Percentiles rank a stretch among this genome's conserved stretches.
phyloP scores from a whole-genome alignment of 768 basidiomycete genomes.

The Clavulina sp. region DNA sequence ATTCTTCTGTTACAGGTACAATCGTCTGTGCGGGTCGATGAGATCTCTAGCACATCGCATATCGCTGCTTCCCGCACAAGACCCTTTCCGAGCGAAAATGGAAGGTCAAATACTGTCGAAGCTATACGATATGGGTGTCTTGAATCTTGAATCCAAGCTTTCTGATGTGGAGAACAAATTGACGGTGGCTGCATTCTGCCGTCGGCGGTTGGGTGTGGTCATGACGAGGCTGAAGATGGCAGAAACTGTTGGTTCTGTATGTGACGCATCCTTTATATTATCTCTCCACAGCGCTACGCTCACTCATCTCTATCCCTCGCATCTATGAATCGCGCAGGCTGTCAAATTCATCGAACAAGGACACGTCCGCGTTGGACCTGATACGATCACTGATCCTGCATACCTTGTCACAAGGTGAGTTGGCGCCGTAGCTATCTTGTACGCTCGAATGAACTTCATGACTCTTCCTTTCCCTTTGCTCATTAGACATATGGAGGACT shows the following conservation, averaged over 20 bases:
- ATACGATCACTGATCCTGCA: constrained; percentile 90
- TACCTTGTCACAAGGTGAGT: constrained; percentile 76
- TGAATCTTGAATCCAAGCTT: constrained; percentile 73
- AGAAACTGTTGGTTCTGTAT: constrained; percentile 81
- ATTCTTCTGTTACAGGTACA: constrained; percentile 50
- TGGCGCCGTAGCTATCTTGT: constrained; percentile 2
- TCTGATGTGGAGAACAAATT: constrained; percentile 89
- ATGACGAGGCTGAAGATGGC: constrained; percentile 90
- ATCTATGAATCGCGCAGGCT: constrained; percentile 36
- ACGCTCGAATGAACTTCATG: background rate
- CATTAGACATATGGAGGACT: constrained; percentile 89
- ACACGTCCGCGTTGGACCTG: constrained; percentile 90
- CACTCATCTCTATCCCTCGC: background rate
- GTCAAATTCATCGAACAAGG: constrained; percentile 97
- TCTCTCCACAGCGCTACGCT: background rate
- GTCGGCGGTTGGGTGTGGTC: constrained; percentile 79
- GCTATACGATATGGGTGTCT: constrained; percentile 91
- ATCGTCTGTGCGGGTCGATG: constrained; percentile 81
- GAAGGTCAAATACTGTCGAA: constrained; percentile 80
- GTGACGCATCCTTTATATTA: constrained; percentile 19
- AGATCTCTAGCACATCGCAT: constrained; percentile 74
- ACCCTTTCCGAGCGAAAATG: constrained; percentile 72
- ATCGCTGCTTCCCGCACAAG: constrained; percentile 71
- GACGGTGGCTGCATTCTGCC: constrained; percentile 86
- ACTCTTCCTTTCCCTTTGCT: background rate